These are phyloP conservation scores for Piromyces finnis DNA, from an alignment of 192 early-diverging fungal species.

Conservation along the genomic window DNA sequence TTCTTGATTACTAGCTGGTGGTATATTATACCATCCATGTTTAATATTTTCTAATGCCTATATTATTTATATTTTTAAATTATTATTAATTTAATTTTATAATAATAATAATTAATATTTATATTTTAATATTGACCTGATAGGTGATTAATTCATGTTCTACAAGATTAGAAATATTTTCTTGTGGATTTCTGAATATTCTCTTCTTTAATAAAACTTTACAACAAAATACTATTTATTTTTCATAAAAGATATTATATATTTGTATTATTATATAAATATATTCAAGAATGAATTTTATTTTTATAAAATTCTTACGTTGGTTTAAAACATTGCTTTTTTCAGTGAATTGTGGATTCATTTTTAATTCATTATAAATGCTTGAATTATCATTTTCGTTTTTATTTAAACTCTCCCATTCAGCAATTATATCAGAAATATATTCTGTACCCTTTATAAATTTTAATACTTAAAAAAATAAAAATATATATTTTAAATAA, in stretches of 20 bases:
- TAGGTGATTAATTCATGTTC: constrained; percentile 13
- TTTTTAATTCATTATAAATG: neutral
- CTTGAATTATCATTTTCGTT: constrained; percentile 10
- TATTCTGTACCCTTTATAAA: constrained; percentile 30
- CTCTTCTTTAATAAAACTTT: constrained; percentile 24
- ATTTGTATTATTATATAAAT: too few species aligned
- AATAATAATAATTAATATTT: too few species aligned
- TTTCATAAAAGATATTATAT: neutral
- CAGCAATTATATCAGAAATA: constrained; percentile 18
- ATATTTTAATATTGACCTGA: neutral
- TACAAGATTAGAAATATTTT: constrained; percentile 12
- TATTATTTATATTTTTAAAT: constrained; percentile 4
- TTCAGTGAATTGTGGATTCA: constrained; percentile 3
- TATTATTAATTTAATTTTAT: neutral
- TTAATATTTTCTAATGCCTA: constrained; percentile 24
- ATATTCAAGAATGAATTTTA: too few species aligned
- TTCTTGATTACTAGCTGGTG: constrained; percentile 14
- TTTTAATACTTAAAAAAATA: neutral
- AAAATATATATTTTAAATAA: too few species aligned
- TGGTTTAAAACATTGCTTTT: neutral
- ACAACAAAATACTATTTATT: neutral
- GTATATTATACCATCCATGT: constrained; percentile 21
- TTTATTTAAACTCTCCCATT: constrained; percentile 10
- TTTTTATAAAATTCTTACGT: neutral
- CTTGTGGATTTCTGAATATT: constrained; percentile 20